Base-by-base conservation (phyloP, 225 moss, liverwort and hornwort genomes). In the Takakia lepidozioides region DNA sequence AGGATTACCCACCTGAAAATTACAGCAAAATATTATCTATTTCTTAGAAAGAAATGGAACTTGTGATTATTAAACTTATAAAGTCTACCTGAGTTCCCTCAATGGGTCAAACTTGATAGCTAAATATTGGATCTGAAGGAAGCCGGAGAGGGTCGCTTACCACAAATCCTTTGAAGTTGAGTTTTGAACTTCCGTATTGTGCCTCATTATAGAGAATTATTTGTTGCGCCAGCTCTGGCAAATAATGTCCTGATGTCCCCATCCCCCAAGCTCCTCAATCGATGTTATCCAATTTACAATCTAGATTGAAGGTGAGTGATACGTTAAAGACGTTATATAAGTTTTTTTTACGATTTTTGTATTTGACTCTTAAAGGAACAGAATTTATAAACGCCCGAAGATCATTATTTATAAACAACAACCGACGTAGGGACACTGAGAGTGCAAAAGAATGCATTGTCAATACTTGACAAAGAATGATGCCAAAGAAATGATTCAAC, bases 91-190 rank as follows among this genome's bases (percentile, higher is more conserved):
- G 5, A 43, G n/a, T 16, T 43, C 17, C 6, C 16, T 4, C 17
- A 6, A 17, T 43, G 1, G 9, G 16, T 43, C 8, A 8, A 8
- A 43, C 16, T 8, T 17, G 7, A 17, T 8, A 17, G 9, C 21
- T 8, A 7, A 43, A 17, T 43, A 43, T 1, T 0, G 8, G 9
- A 21, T 21, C 18, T 43, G 43, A 46, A 46, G 2, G 8, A 24
- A 25, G 3, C 8, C 22, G 32, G 22, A 46, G 10, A 25, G 20
- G 21, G 13, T 46, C 2, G 13, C 50, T 2, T 55, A 75, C 75
- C 62, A 51, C 54, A 61, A 66, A 66, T 5, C 75, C 75, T 29
- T 62, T 71, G 53, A 75, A 50, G 53, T 75, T 75, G 62, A 75
- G 66, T 40, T 45, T 43, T 5, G 22, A 58, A 30, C 26, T 58